Evolutionary conservation across 345 rosid genomes (phyloP), one percentile per base, ranked within the genome.

Genomic region (Gossypium bickii): DNA sequence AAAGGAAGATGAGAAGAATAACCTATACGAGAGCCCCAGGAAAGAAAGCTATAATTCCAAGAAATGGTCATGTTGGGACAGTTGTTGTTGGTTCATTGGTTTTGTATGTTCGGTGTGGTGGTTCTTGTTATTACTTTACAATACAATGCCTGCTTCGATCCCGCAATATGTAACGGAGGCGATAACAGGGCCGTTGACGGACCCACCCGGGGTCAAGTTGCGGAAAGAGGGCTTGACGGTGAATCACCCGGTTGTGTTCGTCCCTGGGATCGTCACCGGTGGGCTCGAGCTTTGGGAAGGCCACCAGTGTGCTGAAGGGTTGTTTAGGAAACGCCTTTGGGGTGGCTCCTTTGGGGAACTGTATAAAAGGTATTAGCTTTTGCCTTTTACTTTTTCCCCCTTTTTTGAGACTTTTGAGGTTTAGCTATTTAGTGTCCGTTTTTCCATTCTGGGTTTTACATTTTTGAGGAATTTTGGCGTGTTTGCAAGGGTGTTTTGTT

Each of bases 211-310:
- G 1, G 82, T 89, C 15, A 89, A 89, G 73, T 62, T 87, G 82
- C 72, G 59, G 73, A 87, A 87, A 77, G 94, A 89, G 77, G 94
- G 94, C 16, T 70, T 87, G 72, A 59, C 45, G 70, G 89, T 72
- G 57, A 80, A 83, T 75, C 94, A 89, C 27, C 94, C 94, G 22
- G 90, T 89, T 71, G 89, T 89, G 4, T 89, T 89, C 67, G 94
- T 89, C 20, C 90, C 94, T 22, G 94, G 94, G 22, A 89, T 89
- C 15, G 91, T 89, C 57, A 89, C 91, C 2, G 91, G 90, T 8
- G 91, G 93, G 52, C 88, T 89, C 53, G 94, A 89, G 81, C 77
- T 89, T 27, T 87, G 90, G 94, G 91, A 89, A 64, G 94, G 94
- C 0, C 90, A 87, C 25, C 87, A 83, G 22, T 89, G 94, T 55